A percentile compares a stretch with the other conserved stretches of the same genome.
Conservation (phyloP, 1,139 yeast species). For the Suhomyces yuchorum region DNA sequence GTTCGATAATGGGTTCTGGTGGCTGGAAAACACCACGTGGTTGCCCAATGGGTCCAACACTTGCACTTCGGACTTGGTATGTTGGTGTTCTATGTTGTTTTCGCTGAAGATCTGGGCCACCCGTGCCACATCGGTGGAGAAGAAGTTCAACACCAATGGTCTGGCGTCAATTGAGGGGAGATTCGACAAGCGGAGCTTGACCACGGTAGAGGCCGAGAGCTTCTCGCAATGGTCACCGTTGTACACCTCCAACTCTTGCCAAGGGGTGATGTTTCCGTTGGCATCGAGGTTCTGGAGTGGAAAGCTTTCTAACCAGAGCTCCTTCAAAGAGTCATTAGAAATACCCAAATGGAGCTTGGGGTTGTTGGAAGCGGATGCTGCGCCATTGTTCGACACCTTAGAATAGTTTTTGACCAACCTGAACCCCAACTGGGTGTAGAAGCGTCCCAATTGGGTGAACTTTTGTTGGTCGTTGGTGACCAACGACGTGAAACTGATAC, state of each 20-base stretch:
- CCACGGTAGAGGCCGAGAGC: slow-evolving; percentile 35
- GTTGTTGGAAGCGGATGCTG: slow-evolving; percentile 33
- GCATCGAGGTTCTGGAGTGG: slow-evolving; percentile 55
- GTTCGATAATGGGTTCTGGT: slow-evolving; percentile 31
- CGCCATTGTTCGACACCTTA: slow-evolving; percentile 47
- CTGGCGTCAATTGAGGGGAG: slow-evolving; percentile 31
- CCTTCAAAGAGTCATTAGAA: slow-evolving; percentile 64
- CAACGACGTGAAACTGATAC: slow-evolving; percentile 51
- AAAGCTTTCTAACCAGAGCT: slow-evolving; percentile 71
- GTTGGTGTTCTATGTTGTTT: slow-evolving; percentile 20
- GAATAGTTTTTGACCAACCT: slow-evolving; percentile 55
- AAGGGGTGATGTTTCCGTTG: slow-evolving; percentile 53
- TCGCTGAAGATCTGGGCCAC: slow-evolving; percentile 39
- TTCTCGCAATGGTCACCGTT: slow-evolving; percentile 49
- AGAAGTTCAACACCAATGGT: slow-evolving; percentile 48
- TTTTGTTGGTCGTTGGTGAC: slow-evolving; percentile 53
- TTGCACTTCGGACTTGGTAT: slow-evolving; percentile 25
- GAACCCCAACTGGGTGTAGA: slow-evolving; percentile 62
- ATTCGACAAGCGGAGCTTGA: slow-evolving; percentile 60
- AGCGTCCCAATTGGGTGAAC: slow-evolving; percentile 50
- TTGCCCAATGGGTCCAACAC: slow-evolving; percentile 62
- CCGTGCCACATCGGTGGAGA: slow-evolving; percentile 49
- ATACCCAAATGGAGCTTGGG: slow-evolving; percentile 50
- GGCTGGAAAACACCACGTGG: slow-evolving; percentile 46
- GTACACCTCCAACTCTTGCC: slow-evolving; percentile 57